A percentile compares a stretch with the other conserved stretches of the same genome.
Conservation (phyloP, 345 rosid species). For the Gossypium herbaceum region DNA sequence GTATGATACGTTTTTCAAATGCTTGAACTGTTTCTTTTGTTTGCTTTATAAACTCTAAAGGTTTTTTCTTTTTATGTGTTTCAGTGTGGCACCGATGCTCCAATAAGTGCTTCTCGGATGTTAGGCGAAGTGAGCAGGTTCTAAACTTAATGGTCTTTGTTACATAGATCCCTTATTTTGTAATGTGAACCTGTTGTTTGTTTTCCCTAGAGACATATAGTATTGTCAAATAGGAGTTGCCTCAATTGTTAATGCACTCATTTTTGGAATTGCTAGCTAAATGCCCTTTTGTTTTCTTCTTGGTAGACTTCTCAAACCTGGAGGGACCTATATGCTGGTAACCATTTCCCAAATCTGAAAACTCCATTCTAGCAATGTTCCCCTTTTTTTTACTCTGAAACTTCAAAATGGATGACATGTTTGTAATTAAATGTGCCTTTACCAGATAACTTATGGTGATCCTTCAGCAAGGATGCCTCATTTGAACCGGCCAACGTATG, state of each 20-base stretch:
- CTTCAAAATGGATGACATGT: slow-evolving; percentile 11
- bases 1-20: slow-evolving; percentile 40
- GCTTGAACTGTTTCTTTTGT: slow-evolving; percentile 13
- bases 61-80: slow-evolving; percentile 23
- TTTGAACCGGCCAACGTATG: slow-evolving; percentile 53
- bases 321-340: slow-evolving; percentile 93
- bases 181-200: not conserved
- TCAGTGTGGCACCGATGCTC: slow-evolving; percentile 88
- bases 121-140: slow-evolving; percentile 98
- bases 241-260: not conserved
- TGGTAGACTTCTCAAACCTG: slow-evolving; percentile 78
- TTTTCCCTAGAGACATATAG: not conserved
- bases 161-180: slow-evolving; percentile 10
- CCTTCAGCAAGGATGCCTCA: slow-evolving; percentile 89
- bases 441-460: slow-evolving; percentile 93
- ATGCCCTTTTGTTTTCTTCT: slow-evolving; percentile 6
- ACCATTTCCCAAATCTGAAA: slow-evolving; percentile 22
- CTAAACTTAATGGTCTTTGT: slow-evolving; percentile 14
- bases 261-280: slow-evolving; percentile 14
- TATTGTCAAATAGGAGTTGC: not conserved
- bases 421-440: slow-evolving; percentile 1
- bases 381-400: not conserved
- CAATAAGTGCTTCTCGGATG: slow-evolving; percentile 70
- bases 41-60: slow-evolving; percentile 1
- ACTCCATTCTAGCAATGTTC: slow-evolving; percentile 1